phyloP scores from a whole-genome alignment of 78 protist species.

The Polysphondylium violaceum region DNA sequence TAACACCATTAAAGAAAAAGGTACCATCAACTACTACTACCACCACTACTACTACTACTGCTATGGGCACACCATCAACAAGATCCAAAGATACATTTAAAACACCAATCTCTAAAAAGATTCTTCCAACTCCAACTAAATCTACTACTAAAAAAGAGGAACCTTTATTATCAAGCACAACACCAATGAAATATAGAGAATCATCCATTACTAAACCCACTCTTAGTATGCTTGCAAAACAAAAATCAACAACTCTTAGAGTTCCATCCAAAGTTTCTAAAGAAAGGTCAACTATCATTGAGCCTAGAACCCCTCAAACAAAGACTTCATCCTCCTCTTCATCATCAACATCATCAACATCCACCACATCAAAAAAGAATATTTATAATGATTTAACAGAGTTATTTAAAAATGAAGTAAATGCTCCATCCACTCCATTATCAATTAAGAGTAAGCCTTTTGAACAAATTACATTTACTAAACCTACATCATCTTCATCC shows the following conservation, averaged over 20 bases:
- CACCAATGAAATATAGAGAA: neutral
- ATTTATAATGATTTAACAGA: neutral
- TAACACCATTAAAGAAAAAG: no score
- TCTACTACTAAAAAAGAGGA: neutral
- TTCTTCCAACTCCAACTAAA: neutral
- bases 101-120: neutral
- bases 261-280: neutral
- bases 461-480: neutral
- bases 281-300: constrained; percentile 15
- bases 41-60: neutral
- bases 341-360: neutral
- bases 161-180: neutral
- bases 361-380: neutral
- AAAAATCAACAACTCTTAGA: constrained; percentile 11
- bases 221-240: constrained; percentile 26
- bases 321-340: neutral
- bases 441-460: neutral
- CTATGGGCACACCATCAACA: neutral
- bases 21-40: constrained; percentile 4
- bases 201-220: constrained; percentile 53
- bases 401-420: neutral
- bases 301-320: constrained; percentile 31
- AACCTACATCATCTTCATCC: neutral
- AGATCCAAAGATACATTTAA: no score
- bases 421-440: neutral